Evolutionary conservation across 2,329 filamentous ascomycete species (phyloP), one percentile per base, ranked within the genome.

Genomic region (Fusarium longipes): DNA sequence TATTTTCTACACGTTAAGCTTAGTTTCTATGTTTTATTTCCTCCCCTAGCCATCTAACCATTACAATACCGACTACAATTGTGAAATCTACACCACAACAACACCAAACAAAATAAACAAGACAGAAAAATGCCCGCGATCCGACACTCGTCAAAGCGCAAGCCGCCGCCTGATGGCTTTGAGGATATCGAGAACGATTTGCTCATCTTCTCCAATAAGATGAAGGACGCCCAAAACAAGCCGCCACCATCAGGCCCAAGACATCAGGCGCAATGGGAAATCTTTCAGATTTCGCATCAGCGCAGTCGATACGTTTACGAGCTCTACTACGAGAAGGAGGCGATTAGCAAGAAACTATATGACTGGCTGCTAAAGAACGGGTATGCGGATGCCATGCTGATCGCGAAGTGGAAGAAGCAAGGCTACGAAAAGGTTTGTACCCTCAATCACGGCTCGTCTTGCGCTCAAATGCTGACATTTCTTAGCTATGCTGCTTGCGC

Each of bases 361-460:
- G 96, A 98, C 72, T 99, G 93, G 90, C 82, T 98, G 68, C 83
- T 99, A 62, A 99, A 99, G 86, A 97, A 99, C 77, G 90, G 90
- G 48, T 98, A 99, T 77, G 96, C 94, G 7, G 96, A 99, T 80
- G 89, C 92, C 43, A 96, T 94, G 83, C 82, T 99, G 76, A 98
- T 99, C 76, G 96, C 96, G 15, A 99, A 99, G 82, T 99, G 96
- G 96, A 99, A 99, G 88, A 99, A 99, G 83, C 92, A 96, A 75
- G 96, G 96, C 17, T 99, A 99, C 75, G 96, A 99, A 80, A 97
- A 98, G 89, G 92, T 93, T 78, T 50, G 84, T 78, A 3, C 33
- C n/a, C 38, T 3, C n/a, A 27, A 5, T 50, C 32, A n/a, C 33
- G 11, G 3, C 36, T 22, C 24, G 27, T 35, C 20, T 29, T 8